phyloP scores from a whole-genome alignment of 1,284 basidiomycete species.

The Sanghuangporus baumii region DNA sequence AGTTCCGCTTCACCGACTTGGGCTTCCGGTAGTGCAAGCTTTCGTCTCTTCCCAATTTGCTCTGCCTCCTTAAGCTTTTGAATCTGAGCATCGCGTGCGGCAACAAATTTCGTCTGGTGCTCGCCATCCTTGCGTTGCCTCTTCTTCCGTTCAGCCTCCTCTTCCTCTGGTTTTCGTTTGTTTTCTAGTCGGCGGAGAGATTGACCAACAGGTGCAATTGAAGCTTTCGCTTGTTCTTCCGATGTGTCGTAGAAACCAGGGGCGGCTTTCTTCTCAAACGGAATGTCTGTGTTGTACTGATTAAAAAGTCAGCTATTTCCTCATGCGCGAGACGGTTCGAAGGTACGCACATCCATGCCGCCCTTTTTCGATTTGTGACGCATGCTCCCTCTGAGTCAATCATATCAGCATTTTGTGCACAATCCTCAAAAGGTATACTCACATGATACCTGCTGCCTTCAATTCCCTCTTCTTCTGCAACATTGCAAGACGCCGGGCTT shows the following conservation, averaged over 20 bases:
- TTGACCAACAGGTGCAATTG: constrained; percentile 88
- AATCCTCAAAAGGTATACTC: constrained; percentile 23
- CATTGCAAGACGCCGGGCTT: constrained; percentile 90
- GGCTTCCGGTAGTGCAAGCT: constrained; percentile 81
- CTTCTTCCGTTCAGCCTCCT: constrained; percentile 82
- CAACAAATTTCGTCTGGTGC: constrained; percentile 88
- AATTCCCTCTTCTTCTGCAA: constrained; percentile 98
- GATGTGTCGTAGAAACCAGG: constrained; percentile 96
- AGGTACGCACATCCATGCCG: constrained; percentile 84
- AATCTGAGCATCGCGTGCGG: constrained; percentile 93
- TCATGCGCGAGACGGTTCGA: constrained; percentile 6
- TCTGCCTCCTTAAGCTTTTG: constrained; percentile 97
- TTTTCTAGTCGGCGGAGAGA: constrained; percentile 85
- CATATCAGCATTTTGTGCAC: constrained; percentile 19
- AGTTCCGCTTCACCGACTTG: constrained; percentile 96
- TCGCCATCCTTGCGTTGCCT: constrained; percentile 63
- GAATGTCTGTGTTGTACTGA: constrained; percentile 98
- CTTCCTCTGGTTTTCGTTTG: constrained; percentile 89
- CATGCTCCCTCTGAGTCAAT: constrained; percentile 43
- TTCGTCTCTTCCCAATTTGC: constrained; percentile 85
- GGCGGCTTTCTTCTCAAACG: constrained; percentile 95
- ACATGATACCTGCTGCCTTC: constrained; percentile 98
- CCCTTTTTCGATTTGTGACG: constrained; percentile 90
- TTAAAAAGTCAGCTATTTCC: constrained; percentile 13
- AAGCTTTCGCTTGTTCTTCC: constrained; percentile 88